These are phyloP conservation scores for Thuidium tamariscinum DNA, from an alignment of 225 moss, liverwort and hornwort genomes.

Conservation along the genomic window DNA sequence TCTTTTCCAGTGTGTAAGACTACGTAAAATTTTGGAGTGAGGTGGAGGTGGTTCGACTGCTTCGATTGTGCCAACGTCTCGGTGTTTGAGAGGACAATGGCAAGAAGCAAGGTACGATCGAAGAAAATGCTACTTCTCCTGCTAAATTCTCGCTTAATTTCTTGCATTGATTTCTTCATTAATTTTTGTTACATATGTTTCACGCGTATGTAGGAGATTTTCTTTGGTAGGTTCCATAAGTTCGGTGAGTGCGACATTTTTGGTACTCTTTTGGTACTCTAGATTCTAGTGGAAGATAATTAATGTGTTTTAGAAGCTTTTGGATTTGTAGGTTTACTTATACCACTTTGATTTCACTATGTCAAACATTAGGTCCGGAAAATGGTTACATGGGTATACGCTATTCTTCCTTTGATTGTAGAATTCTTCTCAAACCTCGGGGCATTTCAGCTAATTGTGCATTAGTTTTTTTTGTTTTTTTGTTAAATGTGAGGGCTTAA, in stretches of 20 bases:
- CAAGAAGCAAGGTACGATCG: conserved; percentile 28
- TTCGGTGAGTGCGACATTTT: not conserved
- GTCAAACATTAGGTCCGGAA: not conserved
- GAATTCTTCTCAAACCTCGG: not conserved
- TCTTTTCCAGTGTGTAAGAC: not conserved
- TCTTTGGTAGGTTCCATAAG: not conserved
- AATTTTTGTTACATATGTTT: not conserved
- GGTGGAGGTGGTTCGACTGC: not conserved
- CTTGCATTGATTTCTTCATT: not conserved
- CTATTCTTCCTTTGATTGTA: not conserved
- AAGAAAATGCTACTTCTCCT: not conserved
- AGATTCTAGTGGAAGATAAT: not conserved
- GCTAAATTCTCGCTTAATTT: not conserved
- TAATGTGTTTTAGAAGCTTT: not conserved
- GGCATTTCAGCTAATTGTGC: not conserved
- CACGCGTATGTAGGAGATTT: not conserved
- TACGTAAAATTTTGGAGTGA: not conserved
- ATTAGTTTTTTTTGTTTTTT: not conserved
- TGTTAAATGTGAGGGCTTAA: not conserved
- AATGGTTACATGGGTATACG: not conserved
- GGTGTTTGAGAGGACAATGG: conserved; percentile 12
- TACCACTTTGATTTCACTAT: not conserved
- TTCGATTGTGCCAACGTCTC: not conserved
- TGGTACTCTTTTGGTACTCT: not conserved
- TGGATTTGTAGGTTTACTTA: not conserved